A percentile compares a stretch with the other conserved stretches of the same genome.
Conservation (phyloP, 768 basidiomycete genomes). For the Filobasidium floriforme region DNA sequence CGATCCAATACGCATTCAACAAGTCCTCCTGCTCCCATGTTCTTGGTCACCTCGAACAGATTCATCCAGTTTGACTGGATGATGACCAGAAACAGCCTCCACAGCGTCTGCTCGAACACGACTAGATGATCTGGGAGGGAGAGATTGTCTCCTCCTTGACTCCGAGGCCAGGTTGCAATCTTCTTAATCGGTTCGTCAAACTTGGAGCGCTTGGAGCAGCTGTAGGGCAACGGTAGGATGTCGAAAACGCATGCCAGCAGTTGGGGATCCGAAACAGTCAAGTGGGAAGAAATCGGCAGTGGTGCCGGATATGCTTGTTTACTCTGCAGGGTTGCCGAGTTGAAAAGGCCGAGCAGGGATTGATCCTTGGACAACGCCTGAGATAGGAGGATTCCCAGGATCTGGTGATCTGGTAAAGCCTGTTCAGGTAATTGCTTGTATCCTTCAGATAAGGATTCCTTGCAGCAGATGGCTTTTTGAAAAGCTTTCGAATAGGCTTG, state of each 20-base stretch:
- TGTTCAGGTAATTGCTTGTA: no score
- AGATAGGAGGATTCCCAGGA: constrained; percentile 34
- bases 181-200: constrained; percentile 5
- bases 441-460: no score
- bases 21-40: constrained; percentile 10
- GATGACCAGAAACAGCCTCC: constrained; percentile 20
- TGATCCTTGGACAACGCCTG: constrained; percentile 38
- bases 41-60: constrained; percentile 17
- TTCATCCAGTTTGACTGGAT: constrained; percentile 21
- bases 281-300: constrained; percentile 21
- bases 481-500: no score
- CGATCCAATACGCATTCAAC: constrained; percentile 17
- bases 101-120: constrained; percentile 6
- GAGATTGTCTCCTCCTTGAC: not conserved
- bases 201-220: constrained; percentile 28
- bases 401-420: not conserved
- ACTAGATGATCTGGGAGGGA: not conserved
- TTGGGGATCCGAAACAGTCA: constrained; percentile 17
- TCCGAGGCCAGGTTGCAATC: constrained; percentile 4
- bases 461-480: no score
- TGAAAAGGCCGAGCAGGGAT: constrained; percentile 30
- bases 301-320: constrained; percentile 9
- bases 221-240: constrained; percentile 21
- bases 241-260: constrained; percentile 28
- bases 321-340: not conserved